A percentile compares a stretch with the other conserved stretches of the same genome.
These are phyloP conservation scores for Pestalotiopsis sp. DNA, from an alignment of 2,329 filamentous ascomycete species.

Conservation along the genomic window DNA sequence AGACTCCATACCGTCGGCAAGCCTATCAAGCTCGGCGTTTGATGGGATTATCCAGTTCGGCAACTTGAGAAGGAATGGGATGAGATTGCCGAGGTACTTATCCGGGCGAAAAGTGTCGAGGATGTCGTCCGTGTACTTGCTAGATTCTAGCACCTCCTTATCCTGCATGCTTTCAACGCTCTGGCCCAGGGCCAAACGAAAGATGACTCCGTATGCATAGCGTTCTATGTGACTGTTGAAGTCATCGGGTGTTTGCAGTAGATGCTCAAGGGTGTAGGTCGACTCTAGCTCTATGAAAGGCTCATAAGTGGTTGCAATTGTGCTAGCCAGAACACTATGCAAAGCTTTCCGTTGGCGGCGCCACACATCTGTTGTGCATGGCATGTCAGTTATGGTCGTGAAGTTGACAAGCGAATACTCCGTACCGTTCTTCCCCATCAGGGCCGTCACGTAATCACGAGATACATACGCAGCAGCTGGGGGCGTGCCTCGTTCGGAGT, in stretches of 20 bases:
- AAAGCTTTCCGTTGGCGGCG: constrained; percentile 7
- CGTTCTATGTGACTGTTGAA: constrained; percentile 2
- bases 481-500: constrained; percentile 6
- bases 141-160: neutral
- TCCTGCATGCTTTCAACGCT: constrained; percentile 1
- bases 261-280: neutral
- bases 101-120: constrained; percentile 7
- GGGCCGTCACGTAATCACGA: neutral
- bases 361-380: constrained; percentile 1
- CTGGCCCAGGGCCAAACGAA: constrained; percentile 1
- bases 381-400: neutral
- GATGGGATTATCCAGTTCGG: constrained; percentile 9
- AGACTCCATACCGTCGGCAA: neutral
- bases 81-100: neutral
- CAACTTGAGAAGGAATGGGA: neutral
- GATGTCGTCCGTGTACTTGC: constrained; percentile 1
- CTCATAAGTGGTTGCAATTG: neutral
- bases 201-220: constrained; percentile 8
- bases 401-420: neutral
- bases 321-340: constrained; percentile 1
- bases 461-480: constrained; percentile 3
- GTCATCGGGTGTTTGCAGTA: neutral
- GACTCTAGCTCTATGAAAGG: constrained; percentile 10
- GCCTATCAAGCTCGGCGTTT: constrained; percentile 1
- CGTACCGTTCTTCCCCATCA: constrained; percentile 10